Evolutionary conservation across 140 eudicot genomes (phyloP).

Genomic region (Flaveria floridana): DNA sequence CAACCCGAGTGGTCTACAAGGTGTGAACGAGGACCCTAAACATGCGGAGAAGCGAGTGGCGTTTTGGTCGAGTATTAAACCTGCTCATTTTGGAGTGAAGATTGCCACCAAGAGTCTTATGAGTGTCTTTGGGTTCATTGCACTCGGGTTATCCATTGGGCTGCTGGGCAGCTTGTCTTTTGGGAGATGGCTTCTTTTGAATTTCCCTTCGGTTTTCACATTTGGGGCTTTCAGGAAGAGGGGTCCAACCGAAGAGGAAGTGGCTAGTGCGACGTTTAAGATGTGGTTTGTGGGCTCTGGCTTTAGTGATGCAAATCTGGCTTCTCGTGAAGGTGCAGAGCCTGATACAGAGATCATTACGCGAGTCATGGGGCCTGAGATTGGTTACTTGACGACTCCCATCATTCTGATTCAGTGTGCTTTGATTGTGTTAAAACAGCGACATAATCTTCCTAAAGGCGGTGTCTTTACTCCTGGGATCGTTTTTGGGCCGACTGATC

Average conservation of each 20-base stretch:
- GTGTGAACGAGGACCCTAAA: slow-evolving; percentile 62
- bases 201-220: slow-evolving; percentile 75
- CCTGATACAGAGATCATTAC: slow-evolving; percentile 76
- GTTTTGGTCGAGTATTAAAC: slow-evolving; percentile 76
- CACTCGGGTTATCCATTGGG: slow-evolving; percentile 62
- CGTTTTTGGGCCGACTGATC: slow-evolving; percentile 80
- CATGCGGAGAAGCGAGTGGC: slow-evolving; percentile 54
- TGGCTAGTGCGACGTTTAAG: slow-evolving; percentile 75
- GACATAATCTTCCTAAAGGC: slow-evolving; percentile 77
- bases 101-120: slow-evolving; percentile 56
- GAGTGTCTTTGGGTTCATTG: slow-evolving; percentile 52
- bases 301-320: slow-evolving; percentile 52
- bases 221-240: slow-evolving; percentile 71
- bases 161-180: slow-evolving; percentile 52
- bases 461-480: slow-evolving; percentile 88
- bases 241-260: slow-evolving; percentile 93
- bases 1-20: slow-evolving; percentile 71
- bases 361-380: slow-evolving; percentile 90
- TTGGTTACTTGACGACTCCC: slow-evolving; percentile 88
- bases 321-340: slow-evolving; percentile 40
- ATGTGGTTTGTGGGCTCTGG: slow-evolving; percentile 97
- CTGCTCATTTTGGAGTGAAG: slow-evolving; percentile 95
- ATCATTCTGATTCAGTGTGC: slow-evolving; percentile 84
- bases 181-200: slow-evolving; percentile 85
- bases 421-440: slow-evolving; percentile 52